These are phyloP conservation scores for Staphylotrichum longicolle DNA, from an alignment of 495 filamentous ascomycete genomes.

Conservation along the genomic window DNA sequence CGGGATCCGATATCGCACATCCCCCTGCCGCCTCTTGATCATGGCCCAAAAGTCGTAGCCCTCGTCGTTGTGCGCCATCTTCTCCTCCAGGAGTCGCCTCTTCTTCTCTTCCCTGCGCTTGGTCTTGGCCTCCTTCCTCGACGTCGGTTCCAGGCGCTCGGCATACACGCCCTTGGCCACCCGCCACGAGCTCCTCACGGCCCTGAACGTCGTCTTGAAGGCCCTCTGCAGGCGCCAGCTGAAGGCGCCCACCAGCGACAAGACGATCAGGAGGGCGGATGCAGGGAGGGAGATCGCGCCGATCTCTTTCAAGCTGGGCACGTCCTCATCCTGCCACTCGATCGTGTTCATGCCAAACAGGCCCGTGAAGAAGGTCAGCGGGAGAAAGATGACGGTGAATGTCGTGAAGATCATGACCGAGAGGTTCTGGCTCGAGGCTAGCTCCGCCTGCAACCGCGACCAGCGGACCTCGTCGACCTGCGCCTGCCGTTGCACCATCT, in stretches of 20 bases:
- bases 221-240: constrained; percentile 38
- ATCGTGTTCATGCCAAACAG: constrained; percentile 64
- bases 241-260: constrained; percentile 44
- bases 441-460: constrained; percentile 61
- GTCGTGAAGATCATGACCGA: constrained; percentile 70
- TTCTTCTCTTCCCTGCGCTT: constrained; percentile 29
- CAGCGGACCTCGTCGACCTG: constrained; percentile 66
- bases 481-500: constrained; percentile 67
- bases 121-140: constrained; percentile 30
- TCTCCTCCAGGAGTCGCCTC: constrained; percentile 23
- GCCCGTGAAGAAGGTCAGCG: constrained; percentile 64
- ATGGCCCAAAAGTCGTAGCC: constrained; percentile 48
- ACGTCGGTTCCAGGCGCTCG: constrained; percentile 31
- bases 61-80: constrained; percentile 32
- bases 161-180: constrained; percentile 18
- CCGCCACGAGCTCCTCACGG: constrained; percentile 17
- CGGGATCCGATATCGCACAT: constrained; percentile 41
- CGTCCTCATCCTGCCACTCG: constrained; percentile 58
- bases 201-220: constrained; percentile 32
- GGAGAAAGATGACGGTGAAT: constrained; percentile 66
- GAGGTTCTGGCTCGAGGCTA: constrained; percentile 60
- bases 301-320: constrained; percentile 37
- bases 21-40: constrained; percentile 35
- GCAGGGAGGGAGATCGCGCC: constrained; percentile 45
- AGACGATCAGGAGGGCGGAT: constrained; percentile 39